phyloP scores from a whole-genome alignment of 192 early-diverging fungal genomes.

The Pecoramyces ruminantium region DNA sequence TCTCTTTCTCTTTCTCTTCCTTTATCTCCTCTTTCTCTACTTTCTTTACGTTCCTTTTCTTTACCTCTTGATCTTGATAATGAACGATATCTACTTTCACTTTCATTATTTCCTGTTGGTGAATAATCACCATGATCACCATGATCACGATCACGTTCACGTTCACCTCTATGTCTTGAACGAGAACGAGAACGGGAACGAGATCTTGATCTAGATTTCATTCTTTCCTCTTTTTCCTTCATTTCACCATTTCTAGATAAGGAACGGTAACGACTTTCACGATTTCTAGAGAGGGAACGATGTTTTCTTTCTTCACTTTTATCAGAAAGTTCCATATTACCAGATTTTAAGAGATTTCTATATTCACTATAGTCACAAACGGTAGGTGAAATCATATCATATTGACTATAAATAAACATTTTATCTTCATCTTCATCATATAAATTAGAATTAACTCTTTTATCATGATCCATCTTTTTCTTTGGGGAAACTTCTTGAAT shows the following conservation, averaged over 20 bases:
- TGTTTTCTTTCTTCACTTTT: neutral
- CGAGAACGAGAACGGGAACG: neutral
- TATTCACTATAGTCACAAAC: neutral
- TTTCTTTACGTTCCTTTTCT: neutral
- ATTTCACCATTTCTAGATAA: neutral
- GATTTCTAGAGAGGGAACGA: neutral
- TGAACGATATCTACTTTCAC: neutral
- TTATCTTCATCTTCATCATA: neutral
- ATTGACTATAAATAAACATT: neutral
- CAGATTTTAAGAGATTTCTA: neutral
- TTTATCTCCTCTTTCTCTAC: neutral
- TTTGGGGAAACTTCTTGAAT: neutral
- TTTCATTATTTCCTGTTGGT: neutral
- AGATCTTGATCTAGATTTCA: neutral
- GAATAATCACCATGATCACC: neutral
- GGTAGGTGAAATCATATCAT: neutral
- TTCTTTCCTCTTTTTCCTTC: neutral
- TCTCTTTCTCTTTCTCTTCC: neutral
- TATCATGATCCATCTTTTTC: neutral
- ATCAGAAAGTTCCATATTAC: neutral
- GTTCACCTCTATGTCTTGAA: neutral
- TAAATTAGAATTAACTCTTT: neutral
- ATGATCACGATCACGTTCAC: neutral
- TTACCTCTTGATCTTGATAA: neutral
- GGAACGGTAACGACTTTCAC: neutral